phyloP scores from a whole-genome alignment of 371 early-diverging fungal genomes.

The Circinella umbellata region DNA sequence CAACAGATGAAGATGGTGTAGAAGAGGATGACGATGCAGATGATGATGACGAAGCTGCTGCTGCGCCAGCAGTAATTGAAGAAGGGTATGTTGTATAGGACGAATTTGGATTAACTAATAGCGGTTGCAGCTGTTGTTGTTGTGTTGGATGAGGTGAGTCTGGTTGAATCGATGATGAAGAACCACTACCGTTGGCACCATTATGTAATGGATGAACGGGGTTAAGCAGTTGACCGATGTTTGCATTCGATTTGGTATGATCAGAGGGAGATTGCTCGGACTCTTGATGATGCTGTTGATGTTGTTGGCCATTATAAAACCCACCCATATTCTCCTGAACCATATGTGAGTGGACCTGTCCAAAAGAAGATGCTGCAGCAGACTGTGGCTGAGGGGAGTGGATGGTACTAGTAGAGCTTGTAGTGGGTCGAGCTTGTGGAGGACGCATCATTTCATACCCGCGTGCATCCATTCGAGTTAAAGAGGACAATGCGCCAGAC shows the following conservation, averaged over 20 bases:
- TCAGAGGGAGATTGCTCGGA: slow-evolving; percentile 15
- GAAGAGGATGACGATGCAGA: slow-evolving; percentile 3
- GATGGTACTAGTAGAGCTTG: slow-evolving; percentile 12
- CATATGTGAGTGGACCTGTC: slow-evolving; percentile 4
- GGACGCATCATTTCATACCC: slow-evolving; percentile 19
- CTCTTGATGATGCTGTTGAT: slow-evolving; percentile 3
- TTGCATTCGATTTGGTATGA: slow-evolving; percentile 19
- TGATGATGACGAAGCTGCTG: slow-evolving; percentile 8
- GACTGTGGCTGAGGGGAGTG: slow-evolving; percentile 12
- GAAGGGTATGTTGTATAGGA: slow-evolving; percentile 2
- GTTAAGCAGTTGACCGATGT: slow-evolving; percentile 44
- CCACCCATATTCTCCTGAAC: slow-evolving; percentile 5
- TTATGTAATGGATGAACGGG: slow-evolving; percentile 45
- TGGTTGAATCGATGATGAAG: slow-evolving; percentile 6
- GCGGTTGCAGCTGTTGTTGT: slow-evolving; percentile 13
- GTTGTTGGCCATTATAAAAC: slow-evolving; percentile 4
- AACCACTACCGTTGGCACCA: slow-evolving; percentile 11
- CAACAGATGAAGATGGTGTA: slow-evolving; percentile 6
- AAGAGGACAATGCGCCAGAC: slow-evolving; percentile 18
- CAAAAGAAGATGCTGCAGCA: slow-evolving; percentile 8
- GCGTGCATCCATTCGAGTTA: slow-evolving; percentile 31
- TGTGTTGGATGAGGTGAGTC: slow-evolving; percentile 10
- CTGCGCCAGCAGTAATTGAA: background rate
- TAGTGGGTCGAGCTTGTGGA: slow-evolving; percentile 14
- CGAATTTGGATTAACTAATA: background rate